A percentile compares a stretch with the other conserved stretches of the same genome.
Evolutionary conservation across 1,284 basidiomycete genomes (phyloP).

Genomic region (Puccinia polysora): DNA sequence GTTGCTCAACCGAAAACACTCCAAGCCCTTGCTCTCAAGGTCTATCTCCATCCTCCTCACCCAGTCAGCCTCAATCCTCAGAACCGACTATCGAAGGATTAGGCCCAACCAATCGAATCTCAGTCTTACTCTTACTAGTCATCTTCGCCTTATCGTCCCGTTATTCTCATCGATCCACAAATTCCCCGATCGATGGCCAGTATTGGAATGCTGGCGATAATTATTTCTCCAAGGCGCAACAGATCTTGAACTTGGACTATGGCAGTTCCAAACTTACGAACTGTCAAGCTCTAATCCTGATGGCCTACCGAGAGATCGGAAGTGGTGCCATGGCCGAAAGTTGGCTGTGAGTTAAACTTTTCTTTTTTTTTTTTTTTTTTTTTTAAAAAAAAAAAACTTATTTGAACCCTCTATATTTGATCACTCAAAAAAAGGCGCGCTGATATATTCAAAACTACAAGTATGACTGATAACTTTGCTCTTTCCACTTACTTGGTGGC

Average conservation of each 20-base stretch:
- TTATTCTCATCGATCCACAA: conserved; percentile 56
- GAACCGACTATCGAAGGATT: conserved; percentile 4
- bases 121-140: conserved; percentile 65
- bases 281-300: conserved; percentile 69
- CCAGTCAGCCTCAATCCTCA: neutral
- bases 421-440: too few relatives aligned
- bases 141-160: conserved; percentile 74
- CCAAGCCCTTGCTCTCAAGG: conserved; percentile 14
- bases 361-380: conserved; percentile 45
- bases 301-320: conserved; percentile 75
- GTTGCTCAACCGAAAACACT: conserved; percentile 41
- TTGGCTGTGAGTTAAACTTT: conserved; percentile 74
- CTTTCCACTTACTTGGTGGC: neutral
- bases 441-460: too few relatives aligned
- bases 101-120: conserved; percentile 54
- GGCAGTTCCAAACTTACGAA: conserved; percentile 65
- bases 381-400: too few relatives aligned
- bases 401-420: too few relatives aligned
- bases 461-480: too few relatives aligned
- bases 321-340: conserved; percentile 80
- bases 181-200: conserved; percentile 57
- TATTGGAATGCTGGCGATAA: conserved; percentile 78
- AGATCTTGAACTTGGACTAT: conserved; percentile 65
- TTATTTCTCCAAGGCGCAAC: conserved; percentile 67
- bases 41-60: neutral